Conservation (phyloP, 139 green algal genomes). For the Coelastrella sp. region DNA sequence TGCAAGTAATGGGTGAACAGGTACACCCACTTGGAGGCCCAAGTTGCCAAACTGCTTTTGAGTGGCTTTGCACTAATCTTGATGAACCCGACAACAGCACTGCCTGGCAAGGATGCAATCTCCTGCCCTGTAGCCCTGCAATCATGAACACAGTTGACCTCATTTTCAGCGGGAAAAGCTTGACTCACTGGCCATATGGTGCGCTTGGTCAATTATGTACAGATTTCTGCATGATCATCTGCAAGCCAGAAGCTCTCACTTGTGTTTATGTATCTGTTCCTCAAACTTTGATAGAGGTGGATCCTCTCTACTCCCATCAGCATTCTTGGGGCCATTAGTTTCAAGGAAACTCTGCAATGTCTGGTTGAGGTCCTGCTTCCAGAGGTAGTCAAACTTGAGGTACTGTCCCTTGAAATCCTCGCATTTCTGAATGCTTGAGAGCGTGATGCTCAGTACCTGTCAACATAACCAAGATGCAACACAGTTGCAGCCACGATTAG, state of each 20-base stretch:
- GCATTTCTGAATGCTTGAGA: constrained; percentile 81
- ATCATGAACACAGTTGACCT: background rate
- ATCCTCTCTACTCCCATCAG: constrained; percentile 75
- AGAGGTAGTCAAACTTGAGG: constrained; percentile 84
- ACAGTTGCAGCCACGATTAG: background rate
- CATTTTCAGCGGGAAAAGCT: no score
- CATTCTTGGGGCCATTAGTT: constrained; percentile 51
- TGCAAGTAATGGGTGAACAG: constrained; percentile 90
- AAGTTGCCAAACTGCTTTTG: constrained; percentile 71
- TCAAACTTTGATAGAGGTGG: constrained; percentile 86
- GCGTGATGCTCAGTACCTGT: constrained; percentile 67
- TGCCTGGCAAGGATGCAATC: constrained; percentile 73
- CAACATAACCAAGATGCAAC: no score
- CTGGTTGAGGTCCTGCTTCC: constrained; percentile 78
- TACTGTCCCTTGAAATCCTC: constrained; percentile 83
- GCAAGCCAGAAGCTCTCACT: no score
- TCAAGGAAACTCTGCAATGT: constrained; percentile 75
- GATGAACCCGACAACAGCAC: constrained; percentile 78
- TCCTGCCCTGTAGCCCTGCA: constrained; percentile 80
- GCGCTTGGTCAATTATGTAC: no score
- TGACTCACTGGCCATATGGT: background rate
- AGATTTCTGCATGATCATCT: no score
- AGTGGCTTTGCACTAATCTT: constrained; percentile 89
- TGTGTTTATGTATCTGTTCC: constrained; percentile 60
- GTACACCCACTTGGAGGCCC: constrained; percentile 85